Conservation (phyloP, 352 stramenopile species). For the Globisporangium splendens region DNA sequence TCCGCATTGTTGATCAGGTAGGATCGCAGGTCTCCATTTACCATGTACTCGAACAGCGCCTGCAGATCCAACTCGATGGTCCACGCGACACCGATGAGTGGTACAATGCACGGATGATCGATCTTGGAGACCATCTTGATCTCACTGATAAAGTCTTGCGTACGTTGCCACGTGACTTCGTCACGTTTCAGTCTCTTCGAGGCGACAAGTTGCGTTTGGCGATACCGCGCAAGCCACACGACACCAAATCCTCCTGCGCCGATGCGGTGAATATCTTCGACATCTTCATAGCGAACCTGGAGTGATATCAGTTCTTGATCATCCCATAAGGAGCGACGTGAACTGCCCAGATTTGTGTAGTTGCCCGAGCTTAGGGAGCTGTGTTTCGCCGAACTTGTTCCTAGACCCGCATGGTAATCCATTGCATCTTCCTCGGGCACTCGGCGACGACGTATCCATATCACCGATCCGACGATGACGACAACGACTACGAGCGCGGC, state of each 20-base stretch:
- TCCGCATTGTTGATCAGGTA: conserved; percentile 26
- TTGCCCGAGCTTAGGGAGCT: conserved; percentile 2
- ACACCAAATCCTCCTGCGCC: conserved; percentile 42
- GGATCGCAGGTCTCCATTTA: conserved; percentile 44
- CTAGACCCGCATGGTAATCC: conserved; percentile 1
- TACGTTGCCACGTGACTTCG: conserved; percentile 36
- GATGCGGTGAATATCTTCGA: conserved; percentile 46
- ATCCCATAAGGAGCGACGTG: conserved; percentile 36
- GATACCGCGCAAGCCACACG: conserved; percentile 48
- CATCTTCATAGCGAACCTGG: conserved; percentile 41
- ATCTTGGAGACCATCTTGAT: conserved; percentile 65
- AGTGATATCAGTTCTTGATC: conserved; percentile 49
- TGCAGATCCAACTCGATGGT: conserved; percentile 50
- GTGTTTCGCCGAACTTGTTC: neutral
- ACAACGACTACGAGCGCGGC: neutral
- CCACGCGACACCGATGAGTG: conserved; percentile 64
- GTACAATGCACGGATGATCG: conserved; percentile 61
- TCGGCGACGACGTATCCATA: conserved; percentile 8
- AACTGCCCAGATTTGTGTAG: conserved; percentile 9
- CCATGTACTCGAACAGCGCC: conserved; percentile 68
- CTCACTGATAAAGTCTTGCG: conserved; percentile 52
- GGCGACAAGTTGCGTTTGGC: conserved; percentile 29
- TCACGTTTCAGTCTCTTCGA: conserved; percentile 51
- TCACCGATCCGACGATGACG: conserved; percentile 3
- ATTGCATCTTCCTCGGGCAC: neutral